Evolutionary conservation across 495 filamentous ascomycete genomes (phyloP), one percentile per base, ranked within the genome.

Genomic region (Podospora australis): DNA sequence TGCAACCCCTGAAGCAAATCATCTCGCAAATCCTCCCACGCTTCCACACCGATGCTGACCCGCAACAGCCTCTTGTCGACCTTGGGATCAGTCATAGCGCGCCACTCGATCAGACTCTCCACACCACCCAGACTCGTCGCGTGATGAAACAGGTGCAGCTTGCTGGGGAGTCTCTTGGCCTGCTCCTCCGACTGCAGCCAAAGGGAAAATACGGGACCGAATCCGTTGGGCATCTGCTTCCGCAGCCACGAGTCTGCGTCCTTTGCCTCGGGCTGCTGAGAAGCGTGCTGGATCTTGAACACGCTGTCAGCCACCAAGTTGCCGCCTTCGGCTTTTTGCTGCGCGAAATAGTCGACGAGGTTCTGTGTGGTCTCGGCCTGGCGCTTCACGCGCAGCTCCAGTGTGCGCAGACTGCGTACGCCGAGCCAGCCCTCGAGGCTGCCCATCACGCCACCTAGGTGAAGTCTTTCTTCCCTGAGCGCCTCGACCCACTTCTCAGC

Each of bases 61-160:
- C 92, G 73, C 64, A 95, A 59, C 61, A 98, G 62, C 54, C 79
- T 69, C 55, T 71, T 77, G 63, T 95, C 89, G 44, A 89, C 83
- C 8, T 52, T 71, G 11, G 64, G 40, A 73, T 98, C 92, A 45
- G 78, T 82, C 90, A 98, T 91, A 20, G 84, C 79, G 46, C 84
- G 66, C 84, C 87, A 90, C 71, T 92, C 88, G 59, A 98, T 86
- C 75, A 96, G 68, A 54, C 85, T 89, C 78, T 98, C 92, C 8
- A 97, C 89, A 1, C 91, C 89, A 3, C 92, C 92, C 5, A 98
- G 67, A 64, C 85, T 90, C 13, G 92, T 98, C 6, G 92, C 90
- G 74, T 98, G 92, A 54, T 95, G 87, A 72, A 96, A 98, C 43
- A 90, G 77, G 21, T 75, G 50, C 59, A 96, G 62, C 69, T 86